Evolutionary conservation across 1,284 basidiomycete genomes (phyloP).

Genomic region (Tilletia indica): DNA sequence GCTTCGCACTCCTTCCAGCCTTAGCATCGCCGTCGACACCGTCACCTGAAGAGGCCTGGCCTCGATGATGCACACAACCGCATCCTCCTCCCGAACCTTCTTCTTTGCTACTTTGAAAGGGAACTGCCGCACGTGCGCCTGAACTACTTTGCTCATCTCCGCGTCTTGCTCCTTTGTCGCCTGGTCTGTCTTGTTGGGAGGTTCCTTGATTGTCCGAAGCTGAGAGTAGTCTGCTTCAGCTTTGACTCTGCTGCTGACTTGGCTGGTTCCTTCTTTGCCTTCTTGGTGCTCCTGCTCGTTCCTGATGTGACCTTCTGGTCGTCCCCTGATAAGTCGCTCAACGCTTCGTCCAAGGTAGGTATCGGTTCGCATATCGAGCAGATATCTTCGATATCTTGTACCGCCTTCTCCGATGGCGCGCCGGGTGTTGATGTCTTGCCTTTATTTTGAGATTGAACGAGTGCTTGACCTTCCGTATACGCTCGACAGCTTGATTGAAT

Average conservation of each 20-base stretch:
- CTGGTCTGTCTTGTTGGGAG: not conserved
- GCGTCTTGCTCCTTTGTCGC: not conserved
- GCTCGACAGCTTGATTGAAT: conserved; percentile 34
- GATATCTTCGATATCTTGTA: conserved; percentile 30
- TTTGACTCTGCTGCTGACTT: not conserved
- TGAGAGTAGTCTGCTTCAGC: conserved; percentile 6
- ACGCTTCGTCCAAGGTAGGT: conserved; percentile 18
- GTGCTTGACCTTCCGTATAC: conserved; percentile 23
- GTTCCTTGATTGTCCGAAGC: not conserved
- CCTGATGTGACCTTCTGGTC: conserved; percentile 8
- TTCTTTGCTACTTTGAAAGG: conserved; percentile 85
- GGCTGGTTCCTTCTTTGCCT: not conserved
- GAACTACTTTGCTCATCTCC: conserved; percentile 22
- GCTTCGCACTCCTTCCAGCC: conserved; percentile 71
- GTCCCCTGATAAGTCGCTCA: not conserved
- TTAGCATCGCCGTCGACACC: conserved; percentile 39
- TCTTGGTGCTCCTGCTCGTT: conserved; percentile 17
- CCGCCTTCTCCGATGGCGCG: not conserved
- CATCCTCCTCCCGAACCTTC: conserved; percentile 77
- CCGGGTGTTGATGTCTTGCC: not conserved
- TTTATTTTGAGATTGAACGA: conserved; percentile 15
- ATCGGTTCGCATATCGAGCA: conserved; percentile 45
- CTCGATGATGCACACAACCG: conserved; percentile 79
- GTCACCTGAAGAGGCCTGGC: conserved; percentile 61
- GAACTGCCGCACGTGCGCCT: conserved; percentile 66